Conservation (phyloP, 1,139 yeast species). For the Lodderomyces orthopsilosis region DNA sequence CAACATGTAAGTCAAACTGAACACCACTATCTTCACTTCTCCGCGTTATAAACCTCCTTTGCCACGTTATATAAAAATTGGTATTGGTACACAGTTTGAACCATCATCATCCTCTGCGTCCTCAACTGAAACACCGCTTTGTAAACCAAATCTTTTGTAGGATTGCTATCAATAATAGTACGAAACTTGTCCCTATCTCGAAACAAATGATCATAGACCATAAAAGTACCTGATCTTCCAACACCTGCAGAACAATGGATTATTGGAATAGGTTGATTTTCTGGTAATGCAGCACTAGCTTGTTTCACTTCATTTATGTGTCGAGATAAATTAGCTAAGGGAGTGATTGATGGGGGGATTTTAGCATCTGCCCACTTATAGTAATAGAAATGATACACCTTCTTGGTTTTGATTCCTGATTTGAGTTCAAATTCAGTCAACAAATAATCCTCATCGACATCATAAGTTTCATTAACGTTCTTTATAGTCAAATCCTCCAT, state of each 20-base stretch:
- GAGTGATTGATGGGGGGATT: slow-evolving; percentile 40
- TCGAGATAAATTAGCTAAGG: slow-evolving; percentile 32
- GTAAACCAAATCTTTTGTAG: slow-evolving; percentile 12
- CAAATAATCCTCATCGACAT: slow-evolving; percentile 24
- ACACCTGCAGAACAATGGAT: slow-evolving; percentile 88
- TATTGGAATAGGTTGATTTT: slow-evolving; percentile 28
- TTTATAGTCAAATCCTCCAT: slow-evolving; percentile 21
- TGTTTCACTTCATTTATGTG: slow-evolving; percentile 19
- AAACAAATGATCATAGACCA: slow-evolving; percentile 58
- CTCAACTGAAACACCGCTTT: slow-evolving; percentile 43
- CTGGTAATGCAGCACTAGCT: background rate
- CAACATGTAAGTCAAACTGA: background rate
- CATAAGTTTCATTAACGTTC: slow-evolving; percentile 19
- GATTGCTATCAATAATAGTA: slow-evolving; percentile 2
- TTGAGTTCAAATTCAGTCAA: slow-evolving; percentile 29
- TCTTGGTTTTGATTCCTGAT: slow-evolving; percentile 25
- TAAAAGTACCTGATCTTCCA: slow-evolving; percentile 79
- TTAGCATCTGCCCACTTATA: slow-evolving; percentile 58
- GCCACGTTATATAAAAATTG: slow-evolving; percentile 41
- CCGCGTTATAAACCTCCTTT: slow-evolving; percentile 8
- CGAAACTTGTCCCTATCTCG: slow-evolving; percentile 8
- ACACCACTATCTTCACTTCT: background rate
- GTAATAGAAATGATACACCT: slow-evolving; percentile 53
- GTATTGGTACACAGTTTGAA: slow-evolving; percentile 59
- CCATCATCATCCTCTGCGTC: slow-evolving; percentile 62